phyloP scores from a whole-genome alignment of 2,329 filamentous ascomycete genomes.

The Fusarium sp. region DNA sequence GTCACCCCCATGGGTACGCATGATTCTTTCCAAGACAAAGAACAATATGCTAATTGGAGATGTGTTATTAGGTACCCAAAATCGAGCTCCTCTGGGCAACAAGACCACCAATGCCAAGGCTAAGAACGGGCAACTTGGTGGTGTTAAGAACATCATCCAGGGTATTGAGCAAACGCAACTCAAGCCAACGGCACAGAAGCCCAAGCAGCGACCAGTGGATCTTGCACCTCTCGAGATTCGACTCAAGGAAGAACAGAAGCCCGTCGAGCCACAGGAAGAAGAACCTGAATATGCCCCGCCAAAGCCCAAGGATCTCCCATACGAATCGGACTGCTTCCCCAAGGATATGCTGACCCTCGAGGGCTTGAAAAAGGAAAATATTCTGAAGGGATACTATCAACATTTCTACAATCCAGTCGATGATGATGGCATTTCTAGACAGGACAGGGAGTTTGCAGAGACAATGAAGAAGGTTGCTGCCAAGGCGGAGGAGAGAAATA shows the following conservation, averaged over 20 bases:
- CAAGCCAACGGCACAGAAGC: slow-evolving; percentile 69
- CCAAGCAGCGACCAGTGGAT: slow-evolving; percentile 65
- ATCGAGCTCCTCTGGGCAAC: slow-evolving; percentile 84
- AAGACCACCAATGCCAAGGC: slow-evolving; percentile 97
- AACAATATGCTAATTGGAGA: slow-evolving; percentile 14
- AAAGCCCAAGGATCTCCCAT: slow-evolving; percentile 70
- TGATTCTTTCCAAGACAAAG: neutral
- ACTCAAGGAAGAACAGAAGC: slow-evolving; percentile 64
- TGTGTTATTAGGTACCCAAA: slow-evolving; percentile 54
- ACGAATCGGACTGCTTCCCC: slow-evolving; percentile 76
- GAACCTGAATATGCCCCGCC: slow-evolving; percentile 94
- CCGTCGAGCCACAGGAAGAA: slow-evolving; percentile 55
- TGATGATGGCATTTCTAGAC: slow-evolving; percentile 71
- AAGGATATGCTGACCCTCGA: slow-evolving; percentile 65
- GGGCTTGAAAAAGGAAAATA: slow-evolving; percentile 66
- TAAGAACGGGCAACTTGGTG: slow-evolving; percentile 71
- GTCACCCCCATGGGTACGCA: slow-evolving; percentile 83
- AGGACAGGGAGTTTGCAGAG: slow-evolving; percentile 69
- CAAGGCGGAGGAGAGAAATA: slow-evolving; percentile 73
- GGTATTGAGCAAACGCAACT: slow-evolving; percentile 71
- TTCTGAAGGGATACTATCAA: slow-evolving; percentile 69
- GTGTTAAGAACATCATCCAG: slow-evolving; percentile 66
- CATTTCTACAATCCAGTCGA: slow-evolving; percentile 71
- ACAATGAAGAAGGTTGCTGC: slow-evolving; percentile 61
- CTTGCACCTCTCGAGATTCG: slow-evolving; percentile 69